Percentiles rank a stretch among this genome's conserved stretches.
These are phyloP conservation scores for Pneumocystis murina DNA, from an alignment of 1,139 yeast genomes.

Conservation along the genomic window DNA sequence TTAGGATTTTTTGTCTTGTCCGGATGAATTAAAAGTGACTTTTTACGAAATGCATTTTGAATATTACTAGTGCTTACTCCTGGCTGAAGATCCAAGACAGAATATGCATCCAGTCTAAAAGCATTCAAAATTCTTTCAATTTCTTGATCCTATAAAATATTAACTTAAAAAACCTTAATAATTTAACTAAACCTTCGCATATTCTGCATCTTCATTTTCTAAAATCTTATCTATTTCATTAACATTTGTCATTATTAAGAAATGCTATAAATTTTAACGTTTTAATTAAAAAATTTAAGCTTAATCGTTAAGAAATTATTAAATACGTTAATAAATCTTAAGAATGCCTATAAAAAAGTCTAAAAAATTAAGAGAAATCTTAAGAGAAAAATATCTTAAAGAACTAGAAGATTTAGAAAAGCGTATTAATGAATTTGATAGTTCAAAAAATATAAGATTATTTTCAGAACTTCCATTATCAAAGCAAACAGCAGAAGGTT, in stretches of 20 bases:
- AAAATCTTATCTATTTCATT: not conserved
- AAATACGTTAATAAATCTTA: not conserved
- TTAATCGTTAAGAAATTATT: not conserved
- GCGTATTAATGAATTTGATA: not conserved
- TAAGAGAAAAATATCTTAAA: not conserved
- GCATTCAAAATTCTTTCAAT: constrained; percentile 38
- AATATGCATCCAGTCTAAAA: constrained; percentile 39
- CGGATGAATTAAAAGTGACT: constrained; percentile 53
- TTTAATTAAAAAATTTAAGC: not conserved
- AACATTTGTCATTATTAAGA: not conserved
- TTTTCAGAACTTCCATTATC: constrained; percentile 60
- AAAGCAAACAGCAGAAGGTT: constrained; percentile 29
- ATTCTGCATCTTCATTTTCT: constrained; percentile 1
- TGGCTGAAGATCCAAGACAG: constrained; percentile 42
- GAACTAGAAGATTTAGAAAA: not conserved
- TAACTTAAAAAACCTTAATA: not conserved
- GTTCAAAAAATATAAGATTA: constrained; percentile 11
- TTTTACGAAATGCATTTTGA: constrained; percentile 38
- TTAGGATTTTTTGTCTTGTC: constrained; percentile 41
- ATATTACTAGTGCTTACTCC: constrained; percentile 29
- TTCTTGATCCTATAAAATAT: constrained; percentile 32
- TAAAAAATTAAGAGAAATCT: constrained; percentile 1
- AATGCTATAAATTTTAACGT: too few relatives aligned
- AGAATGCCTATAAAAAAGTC: not conserved
- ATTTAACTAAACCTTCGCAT: not conserved